Base-by-base conservation (phyloP, 768 basidiomycete species). In the Mycena alexandri region DNA sequence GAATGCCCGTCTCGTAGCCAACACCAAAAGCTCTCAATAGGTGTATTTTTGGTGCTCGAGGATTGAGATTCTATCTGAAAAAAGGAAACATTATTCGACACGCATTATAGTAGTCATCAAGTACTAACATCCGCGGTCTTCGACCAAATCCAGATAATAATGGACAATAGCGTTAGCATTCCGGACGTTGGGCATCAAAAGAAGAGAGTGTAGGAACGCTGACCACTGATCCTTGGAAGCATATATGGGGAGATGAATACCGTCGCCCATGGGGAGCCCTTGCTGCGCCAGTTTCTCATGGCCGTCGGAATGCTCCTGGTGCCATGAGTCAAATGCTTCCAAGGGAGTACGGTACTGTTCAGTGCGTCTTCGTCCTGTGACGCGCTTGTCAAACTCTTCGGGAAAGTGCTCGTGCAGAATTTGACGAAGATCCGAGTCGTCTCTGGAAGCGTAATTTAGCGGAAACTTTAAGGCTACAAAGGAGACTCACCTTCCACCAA, bases 1-100 rank as follows among this genome's bases (percentile, higher is more conserved):
- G 43, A 46, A 1, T 47, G 5, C 5, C 57, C 57, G 25, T 58
- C 21, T 1, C 57, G 17, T 0, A 21, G 29, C 57, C 57, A 58
- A 5, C 46, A 22, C 67, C 41, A 48, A 38, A 51, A 46, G 17
- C n/a, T 21, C 41, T 51, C 67, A 22, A 63, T 55, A 3, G 33
- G 51, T 60, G 36, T 69, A 24, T 62, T 61, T 5, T 57, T 41
- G 5, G 25, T 63, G 22, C 46, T 71, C 4, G 25, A 33, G 51
- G 19, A 52, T 34, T 5, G 51, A 52, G 19, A 52, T 52, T 7
- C 33, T 25, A 36, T 34, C 51, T 52, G 7, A 33, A 52, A 17
- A 7, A 36, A 17, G 19, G 33, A 52, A 22, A 17, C 33, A 19
- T 6, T 8, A 4, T 6, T 48, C 34, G 12, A 46, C n/a, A n/a